Conservation (phyloP, 2,329 filamentous ascomycete genomes). For the Colletotrichum sp. region DNA sequence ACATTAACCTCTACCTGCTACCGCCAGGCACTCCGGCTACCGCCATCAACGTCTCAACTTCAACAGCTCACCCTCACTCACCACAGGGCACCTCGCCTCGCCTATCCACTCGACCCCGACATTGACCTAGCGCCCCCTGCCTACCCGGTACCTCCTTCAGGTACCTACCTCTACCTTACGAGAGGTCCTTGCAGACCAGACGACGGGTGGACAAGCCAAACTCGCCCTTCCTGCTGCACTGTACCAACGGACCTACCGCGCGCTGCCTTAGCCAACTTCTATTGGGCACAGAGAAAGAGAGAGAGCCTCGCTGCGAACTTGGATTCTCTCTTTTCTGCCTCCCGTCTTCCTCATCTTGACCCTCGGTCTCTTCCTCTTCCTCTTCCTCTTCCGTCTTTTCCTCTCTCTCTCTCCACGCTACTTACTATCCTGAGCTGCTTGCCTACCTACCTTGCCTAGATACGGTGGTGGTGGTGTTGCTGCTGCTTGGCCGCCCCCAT, state of each 20-base stretch:
- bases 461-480: not conserved
- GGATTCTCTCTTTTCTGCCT: not conserved
- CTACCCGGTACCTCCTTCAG: not conserved
- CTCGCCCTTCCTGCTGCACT: not conserved
- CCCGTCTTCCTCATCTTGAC: not conserved
- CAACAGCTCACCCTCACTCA: not conserved
- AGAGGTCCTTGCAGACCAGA: conserved; percentile 18
- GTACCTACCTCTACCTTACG: not conserved
- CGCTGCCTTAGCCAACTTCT: not conserved
- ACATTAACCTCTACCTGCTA: not conserved
- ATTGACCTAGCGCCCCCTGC: not conserved
- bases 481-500: not conserved
- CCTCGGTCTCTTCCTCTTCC: not conserved
- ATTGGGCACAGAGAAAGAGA: not conserved
- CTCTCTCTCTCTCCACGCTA: not conserved
- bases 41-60: not conserved
- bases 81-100: not conserved
- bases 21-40: not conserved
- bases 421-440: not conserved
- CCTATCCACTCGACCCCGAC: not conserved
- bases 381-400: not conserved
- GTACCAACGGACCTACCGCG: not conserved
- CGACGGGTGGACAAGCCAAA: conserved; percentile 2
- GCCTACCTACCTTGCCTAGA: not conserved
- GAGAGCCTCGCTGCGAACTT: not conserved